Evolutionary conservation across 306 rosid species (phyloP).

Genomic region (Senna tora): DNA sequence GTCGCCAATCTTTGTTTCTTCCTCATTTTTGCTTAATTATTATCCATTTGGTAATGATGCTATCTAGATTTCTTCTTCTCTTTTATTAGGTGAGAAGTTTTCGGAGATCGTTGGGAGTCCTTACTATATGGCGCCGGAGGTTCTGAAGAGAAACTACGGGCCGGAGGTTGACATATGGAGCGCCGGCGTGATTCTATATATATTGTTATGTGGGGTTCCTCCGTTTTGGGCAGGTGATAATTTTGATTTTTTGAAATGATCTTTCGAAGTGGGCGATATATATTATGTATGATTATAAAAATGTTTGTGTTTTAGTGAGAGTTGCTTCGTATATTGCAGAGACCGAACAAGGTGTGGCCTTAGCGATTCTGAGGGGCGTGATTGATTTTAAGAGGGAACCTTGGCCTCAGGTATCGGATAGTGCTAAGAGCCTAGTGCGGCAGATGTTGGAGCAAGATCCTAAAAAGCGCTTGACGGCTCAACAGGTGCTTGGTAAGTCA

Average conservation of each 20-base stretch:
- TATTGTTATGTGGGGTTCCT: constrained; percentile 80
- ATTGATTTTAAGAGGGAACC: constrained; percentile 94
- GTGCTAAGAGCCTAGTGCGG: constrained; percentile 85
- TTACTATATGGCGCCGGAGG: constrained; percentile 90
- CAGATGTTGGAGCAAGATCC: constrained; percentile 89
- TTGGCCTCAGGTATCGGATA: constrained; percentile 95
- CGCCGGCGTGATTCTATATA: constrained; percentile 81
- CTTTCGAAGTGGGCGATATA: background rate
- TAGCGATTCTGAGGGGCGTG: constrained; percentile 86
- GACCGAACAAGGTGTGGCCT: constrained; percentile 91
- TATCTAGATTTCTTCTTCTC: background rate
- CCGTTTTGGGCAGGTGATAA: constrained; percentile 83
- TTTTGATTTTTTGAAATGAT: background rate
- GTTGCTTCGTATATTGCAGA: constrained; percentile 52
- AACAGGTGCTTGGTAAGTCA: constrained; percentile 91
- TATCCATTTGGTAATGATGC: background rate
- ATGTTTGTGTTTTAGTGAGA: constrained; percentile 4
- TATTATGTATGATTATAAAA: background rate
- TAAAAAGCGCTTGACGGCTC: constrained; percentile 79
- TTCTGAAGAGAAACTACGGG: constrained; percentile 71
- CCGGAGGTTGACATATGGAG: constrained; percentile 90
- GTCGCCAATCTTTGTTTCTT: constrained; percentile 1
- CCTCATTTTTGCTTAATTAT: background rate
- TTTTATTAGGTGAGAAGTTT: constrained; percentile 59
- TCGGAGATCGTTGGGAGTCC: constrained; percentile 83